Conservation (phyloP, 768 basidiomycete species). For the Dentipellis sp. region DNA sequence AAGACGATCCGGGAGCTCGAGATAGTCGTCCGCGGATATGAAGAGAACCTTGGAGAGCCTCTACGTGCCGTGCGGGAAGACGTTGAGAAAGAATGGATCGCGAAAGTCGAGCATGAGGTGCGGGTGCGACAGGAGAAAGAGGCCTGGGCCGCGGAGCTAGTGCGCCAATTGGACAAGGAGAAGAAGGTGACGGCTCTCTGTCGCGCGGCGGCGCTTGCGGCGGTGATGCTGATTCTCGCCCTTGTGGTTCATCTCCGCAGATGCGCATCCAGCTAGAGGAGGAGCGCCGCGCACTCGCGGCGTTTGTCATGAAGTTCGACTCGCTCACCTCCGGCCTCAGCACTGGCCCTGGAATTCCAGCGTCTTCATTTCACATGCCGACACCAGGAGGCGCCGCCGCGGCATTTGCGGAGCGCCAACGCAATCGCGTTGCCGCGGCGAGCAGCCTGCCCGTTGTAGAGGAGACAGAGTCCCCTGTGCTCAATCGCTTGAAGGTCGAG, state of each 20-base stretch:
- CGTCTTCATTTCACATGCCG: conserved; percentile 16
- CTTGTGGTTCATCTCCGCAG: conserved; percentile 21
- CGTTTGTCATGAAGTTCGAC: conserved; percentile 81
- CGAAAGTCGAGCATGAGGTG: conserved; percentile 47
- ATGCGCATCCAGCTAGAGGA: conserved; percentile 58
- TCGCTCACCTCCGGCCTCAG: conserved; percentile 42
- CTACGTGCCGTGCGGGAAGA: conserved; percentile 58
- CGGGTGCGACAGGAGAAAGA: conserved; percentile 59
- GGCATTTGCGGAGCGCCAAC: conserved; percentile 39
- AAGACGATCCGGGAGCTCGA: conserved; percentile 76
- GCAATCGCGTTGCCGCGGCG: conserved; percentile 23
- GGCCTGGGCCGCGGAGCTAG: conserved; percentile 65
- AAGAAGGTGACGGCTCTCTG: conserved; percentile 39
- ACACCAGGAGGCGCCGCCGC: conserved; percentile 41
- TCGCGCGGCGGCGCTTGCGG: background rate
- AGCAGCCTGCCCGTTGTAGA: conserved; percentile 17
- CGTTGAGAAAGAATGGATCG: conserved; percentile 66
- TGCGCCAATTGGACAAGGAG: conserved; percentile 71
- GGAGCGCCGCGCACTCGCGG: conserved; percentile 66
- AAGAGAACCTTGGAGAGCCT: conserved; percentile 65
- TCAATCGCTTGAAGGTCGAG: conserved; percentile 17
- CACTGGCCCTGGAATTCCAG: background rate
- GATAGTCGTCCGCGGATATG: conserved; percentile 58
- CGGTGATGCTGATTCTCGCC: background rate
- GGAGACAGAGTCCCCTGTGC: conserved; percentile 36